Percentiles rank a stretch among this genome's conserved stretches.
Conservation (phyloP, 371 early-diverging fungal genomes). For the Mucor velutinosus region DNA sequence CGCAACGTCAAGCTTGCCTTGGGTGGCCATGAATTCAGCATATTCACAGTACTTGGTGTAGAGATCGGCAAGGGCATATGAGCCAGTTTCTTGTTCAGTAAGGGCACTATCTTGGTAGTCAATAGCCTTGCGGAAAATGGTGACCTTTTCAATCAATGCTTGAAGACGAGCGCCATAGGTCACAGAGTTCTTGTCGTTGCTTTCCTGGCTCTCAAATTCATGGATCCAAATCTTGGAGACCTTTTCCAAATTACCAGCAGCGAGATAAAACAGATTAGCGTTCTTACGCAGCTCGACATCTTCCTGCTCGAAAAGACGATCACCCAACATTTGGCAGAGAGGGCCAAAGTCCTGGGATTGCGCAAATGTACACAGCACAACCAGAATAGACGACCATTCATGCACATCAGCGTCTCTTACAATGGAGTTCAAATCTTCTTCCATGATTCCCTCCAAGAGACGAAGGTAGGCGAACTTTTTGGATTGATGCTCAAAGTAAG, state of each 20-base stretch:
- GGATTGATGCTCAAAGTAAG: conserved; percentile 78
- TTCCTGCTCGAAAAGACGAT: conserved; percentile 56
- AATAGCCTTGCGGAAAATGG: conserved; percentile 88
- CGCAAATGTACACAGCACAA: conserved; percentile 91
- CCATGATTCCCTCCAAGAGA: conserved; percentile 78
- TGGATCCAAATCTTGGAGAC: conserved; percentile 84
- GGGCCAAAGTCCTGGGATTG: conserved; percentile 72
- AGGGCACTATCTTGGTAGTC: conserved; percentile 55
- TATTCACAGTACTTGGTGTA: conserved; percentile 88
- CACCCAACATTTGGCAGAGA: conserved; percentile 73
- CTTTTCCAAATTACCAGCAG: conserved; percentile 82
- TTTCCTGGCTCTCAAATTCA: conserved; percentile 35
- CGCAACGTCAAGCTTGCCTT: conserved; percentile 76
- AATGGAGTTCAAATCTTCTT: conserved; percentile 81
- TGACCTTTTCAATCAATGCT: conserved; percentile 84
- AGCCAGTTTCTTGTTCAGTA: conserved; percentile 35
- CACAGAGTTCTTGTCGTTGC: conserved; percentile 30
- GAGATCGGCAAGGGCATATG: conserved; percentile 63
- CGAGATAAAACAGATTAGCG: conserved; percentile 86
- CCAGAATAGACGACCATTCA: conserved; percentile 93
- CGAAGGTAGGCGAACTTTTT: conserved; percentile 73
- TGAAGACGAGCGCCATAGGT: conserved; percentile 55
- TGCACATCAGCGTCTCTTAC: conserved; percentile 75
- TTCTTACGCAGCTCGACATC: conserved; percentile 32
- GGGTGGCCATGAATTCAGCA: conserved; percentile 72